Percentiles rank a stretch among this genome's conserved stretches.
phyloP scores from a whole-genome alignment of 2,329 filamentous ascomycete species.

The Exserohilum rostratum region DNA sequence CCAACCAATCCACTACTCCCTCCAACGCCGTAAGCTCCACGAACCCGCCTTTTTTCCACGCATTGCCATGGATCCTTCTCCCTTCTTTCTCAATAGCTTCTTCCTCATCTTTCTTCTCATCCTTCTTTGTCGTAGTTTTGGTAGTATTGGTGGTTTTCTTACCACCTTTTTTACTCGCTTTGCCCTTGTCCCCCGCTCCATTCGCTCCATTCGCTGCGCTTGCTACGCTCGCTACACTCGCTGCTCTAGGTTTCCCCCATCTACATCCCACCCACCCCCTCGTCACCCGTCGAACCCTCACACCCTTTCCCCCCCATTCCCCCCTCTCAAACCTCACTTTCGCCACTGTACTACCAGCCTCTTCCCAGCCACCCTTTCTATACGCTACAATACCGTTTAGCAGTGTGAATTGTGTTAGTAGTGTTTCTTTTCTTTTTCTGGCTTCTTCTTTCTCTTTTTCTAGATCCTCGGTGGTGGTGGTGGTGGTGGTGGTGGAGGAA shows the following conservation, averaged over 20 bases:
- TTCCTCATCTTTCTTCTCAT: too few species aligned
- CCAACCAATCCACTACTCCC: conserved; percentile 22
- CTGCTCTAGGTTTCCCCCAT: conserved; percentile 24
- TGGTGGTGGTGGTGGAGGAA: too few species aligned
- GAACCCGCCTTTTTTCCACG: conserved; percentile 32
- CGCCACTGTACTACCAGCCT: background rate
- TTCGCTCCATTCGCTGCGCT: too few species aligned
- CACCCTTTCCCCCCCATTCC: conserved; percentile 8
- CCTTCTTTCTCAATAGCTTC: too few species aligned
- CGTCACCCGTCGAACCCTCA: conserved; percentile 22
- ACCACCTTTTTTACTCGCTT: too few species aligned
- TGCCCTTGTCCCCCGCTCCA: too few species aligned
- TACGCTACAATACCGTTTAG: conserved; percentile 33
- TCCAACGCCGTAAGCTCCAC: conserved; percentile 30
- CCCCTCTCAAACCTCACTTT: background rate
- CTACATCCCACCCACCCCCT: conserved; percentile 37
- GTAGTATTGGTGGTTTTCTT: too few species aligned
- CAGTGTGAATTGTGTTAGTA: conserved; percentile 29
- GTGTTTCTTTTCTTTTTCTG: background rate
- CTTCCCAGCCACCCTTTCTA: conserved; percentile 37
- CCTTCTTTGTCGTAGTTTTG: too few species aligned
- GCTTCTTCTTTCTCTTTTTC: too few species aligned
- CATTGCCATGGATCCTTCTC: conserved; percentile 24
- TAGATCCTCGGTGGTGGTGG: too few species aligned
- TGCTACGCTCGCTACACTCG: conserved; percentile 6